phyloP scores from a whole-genome alignment of 441 rosid genomes.

The Gossypium trilobum region DNA sequence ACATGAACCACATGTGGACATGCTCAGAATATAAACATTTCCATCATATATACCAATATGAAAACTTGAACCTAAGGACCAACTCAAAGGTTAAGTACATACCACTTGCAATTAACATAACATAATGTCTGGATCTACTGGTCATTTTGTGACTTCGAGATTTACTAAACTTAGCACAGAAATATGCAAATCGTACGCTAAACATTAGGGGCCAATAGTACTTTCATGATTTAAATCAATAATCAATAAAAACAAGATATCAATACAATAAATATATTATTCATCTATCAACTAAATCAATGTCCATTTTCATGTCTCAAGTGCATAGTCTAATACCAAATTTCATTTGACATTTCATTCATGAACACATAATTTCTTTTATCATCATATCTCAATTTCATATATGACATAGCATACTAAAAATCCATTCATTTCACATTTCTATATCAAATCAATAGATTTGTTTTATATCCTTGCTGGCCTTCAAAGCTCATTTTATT shows the following conservation, averaged over 20 bases:
- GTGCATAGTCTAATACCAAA: not conserved
- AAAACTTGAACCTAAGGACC: not conserved
- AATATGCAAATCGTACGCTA: not conserved
- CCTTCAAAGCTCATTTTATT: not conserved
- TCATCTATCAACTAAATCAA: not conserved
- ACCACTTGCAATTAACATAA: not conserved
- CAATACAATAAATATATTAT: not conserved
- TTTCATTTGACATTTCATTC: not conserved
- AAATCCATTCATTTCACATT: not conserved
- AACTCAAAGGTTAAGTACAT: not conserved
- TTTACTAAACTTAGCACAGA: not conserved
- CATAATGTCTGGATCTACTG: too few relatives aligned
- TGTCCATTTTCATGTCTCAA: not conserved
- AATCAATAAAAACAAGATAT: too few relatives aligned
- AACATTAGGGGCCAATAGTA: not conserved
- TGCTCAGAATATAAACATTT: not conserved
- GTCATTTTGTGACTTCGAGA: not conserved
- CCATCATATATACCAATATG: not conserved
- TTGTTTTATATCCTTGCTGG: not conserved
- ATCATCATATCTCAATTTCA: not conserved
- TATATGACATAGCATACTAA: not conserved
- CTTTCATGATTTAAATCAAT: not conserved
- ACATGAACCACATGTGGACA: not conserved
- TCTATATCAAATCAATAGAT: not conserved
- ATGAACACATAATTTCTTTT: not conserved